Conservation (phyloP, 2,329 filamentous ascomycete genomes). For the Fusarium continuum region DNA sequence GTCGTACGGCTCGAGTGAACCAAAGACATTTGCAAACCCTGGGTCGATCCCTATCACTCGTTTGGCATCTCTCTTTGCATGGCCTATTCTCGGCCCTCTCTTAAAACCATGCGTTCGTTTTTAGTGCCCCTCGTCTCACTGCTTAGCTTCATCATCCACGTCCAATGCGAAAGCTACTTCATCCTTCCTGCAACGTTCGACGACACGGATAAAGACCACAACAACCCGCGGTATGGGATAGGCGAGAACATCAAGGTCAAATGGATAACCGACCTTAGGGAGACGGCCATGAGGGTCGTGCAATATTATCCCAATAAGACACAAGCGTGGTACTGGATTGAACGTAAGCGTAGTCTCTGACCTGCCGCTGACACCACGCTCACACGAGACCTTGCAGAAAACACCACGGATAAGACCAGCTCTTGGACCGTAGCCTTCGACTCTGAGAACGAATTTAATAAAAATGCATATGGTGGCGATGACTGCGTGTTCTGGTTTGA, state of each 20-base stretch:
- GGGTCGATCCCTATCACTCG: neutral
- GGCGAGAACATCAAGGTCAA: constrained; percentile 10
- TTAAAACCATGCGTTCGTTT: constrained; percentile 52
- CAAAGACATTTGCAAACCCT: neutral
- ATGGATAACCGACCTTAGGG: constrained; percentile 8
- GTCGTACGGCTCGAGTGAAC: neutral
- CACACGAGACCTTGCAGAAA: neutral
- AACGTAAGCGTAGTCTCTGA: neutral
- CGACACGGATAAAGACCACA: neutral
- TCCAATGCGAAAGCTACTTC: neutral
- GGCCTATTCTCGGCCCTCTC: neutral
- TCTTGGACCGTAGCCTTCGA: neutral
- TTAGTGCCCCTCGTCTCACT: constrained; percentile 52
- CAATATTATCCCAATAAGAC: neutral
- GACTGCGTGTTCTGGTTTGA: constrained; percentile 9
- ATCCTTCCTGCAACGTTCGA: constrained; percentile 1
- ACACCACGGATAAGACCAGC: constrained; percentile 4
- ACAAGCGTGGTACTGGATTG: neutral
- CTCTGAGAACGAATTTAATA: neutral
- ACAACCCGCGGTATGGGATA: neutral
- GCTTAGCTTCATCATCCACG: neutral
- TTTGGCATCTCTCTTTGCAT: neutral
- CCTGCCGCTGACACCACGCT: neutral
- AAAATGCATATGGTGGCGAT: neutral
- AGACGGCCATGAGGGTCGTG: neutral